Evolutionary conservation across 2,329 filamentous ascomycete species (phyloP).

Genomic region (Cladorrhinum sp.): DNA sequence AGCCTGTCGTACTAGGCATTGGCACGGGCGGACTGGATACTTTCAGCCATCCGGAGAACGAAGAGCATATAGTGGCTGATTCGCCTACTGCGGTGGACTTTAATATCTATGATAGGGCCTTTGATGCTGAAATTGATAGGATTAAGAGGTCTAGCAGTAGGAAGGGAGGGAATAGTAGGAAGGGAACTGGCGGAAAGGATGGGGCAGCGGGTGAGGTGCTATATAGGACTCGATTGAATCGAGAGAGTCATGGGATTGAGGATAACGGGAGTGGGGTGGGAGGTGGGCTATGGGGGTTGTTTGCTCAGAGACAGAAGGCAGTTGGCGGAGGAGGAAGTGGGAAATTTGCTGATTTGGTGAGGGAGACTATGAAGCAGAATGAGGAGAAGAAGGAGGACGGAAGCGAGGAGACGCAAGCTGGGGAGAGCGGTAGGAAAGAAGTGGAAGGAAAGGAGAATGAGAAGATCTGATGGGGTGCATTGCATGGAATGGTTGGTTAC

Average conservation of each 20-base stretch:
- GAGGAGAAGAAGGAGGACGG: neutral
- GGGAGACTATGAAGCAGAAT: constrained; percentile 15
- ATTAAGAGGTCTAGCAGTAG: constrained; percentile 49
- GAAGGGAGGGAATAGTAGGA: constrained; percentile 16
- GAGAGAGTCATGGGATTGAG: constrained; percentile 28
- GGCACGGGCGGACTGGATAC: constrained; percentile 60
- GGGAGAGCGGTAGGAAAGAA: neutral
- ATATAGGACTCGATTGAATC: constrained; percentile 31
- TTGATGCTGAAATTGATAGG: constrained; percentile 74
- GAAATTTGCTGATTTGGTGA: constrained; percentile 24
- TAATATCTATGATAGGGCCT: constrained; percentile 85
- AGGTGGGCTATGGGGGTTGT: constrained; percentile 1
- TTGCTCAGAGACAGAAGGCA: neutral
- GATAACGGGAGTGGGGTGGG: neutral
- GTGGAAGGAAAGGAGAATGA: neutral
- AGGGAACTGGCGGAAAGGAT: neutral
- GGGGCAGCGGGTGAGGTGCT: no score
- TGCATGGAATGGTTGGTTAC: no score
- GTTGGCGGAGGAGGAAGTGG: neutral
- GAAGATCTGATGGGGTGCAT: neutral
- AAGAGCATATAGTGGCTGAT: constrained; percentile 63
- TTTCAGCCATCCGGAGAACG: constrained; percentile 39
- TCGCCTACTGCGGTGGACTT: constrained; percentile 82
- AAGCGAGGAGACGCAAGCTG: neutral
- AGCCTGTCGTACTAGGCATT: constrained; percentile 56